Percentiles rank a stretch among this genome's conserved stretches.
Evolutionary conservation across 73 alveolate species (phyloP).

Genomic region (Symbiodinium pilosum): DNA sequence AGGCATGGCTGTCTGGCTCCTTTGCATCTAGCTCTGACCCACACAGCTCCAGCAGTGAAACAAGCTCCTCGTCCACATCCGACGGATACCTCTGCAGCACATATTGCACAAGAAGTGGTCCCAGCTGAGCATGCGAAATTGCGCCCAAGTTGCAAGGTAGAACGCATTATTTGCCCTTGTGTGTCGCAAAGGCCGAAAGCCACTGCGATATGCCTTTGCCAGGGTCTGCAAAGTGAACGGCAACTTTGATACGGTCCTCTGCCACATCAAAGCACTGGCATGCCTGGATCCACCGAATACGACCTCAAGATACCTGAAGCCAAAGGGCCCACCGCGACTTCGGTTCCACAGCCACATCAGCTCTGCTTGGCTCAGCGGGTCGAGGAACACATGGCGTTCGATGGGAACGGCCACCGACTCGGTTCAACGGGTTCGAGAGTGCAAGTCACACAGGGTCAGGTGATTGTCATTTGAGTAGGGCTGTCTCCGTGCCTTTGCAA

Average conservation of each 20-base stretch:
- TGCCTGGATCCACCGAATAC: neutral
- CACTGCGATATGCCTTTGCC: conserved; percentile 31
- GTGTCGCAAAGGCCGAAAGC: conserved; percentile 75
- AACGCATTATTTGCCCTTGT: neutral
- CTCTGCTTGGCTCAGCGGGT: neutral
- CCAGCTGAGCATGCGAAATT: neutral
- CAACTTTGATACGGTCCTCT: neutral
- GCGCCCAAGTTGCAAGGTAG: neutral
- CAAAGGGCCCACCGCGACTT: neutral
- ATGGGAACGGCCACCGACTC: neutral
- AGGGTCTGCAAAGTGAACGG: neutral
- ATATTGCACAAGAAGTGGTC: neutral
- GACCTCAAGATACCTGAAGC: no score
- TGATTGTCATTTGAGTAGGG: no score
- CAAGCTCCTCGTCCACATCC: neutral
- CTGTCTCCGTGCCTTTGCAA: no score
- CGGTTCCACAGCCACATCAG: neutral
- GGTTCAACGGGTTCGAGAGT: no score
- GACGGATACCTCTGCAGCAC: neutral
- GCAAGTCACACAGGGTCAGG: no score
- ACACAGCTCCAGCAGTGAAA: no score
- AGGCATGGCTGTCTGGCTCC: conserved; percentile 31
- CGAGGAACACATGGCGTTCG: neutral
- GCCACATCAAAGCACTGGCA: neutral
- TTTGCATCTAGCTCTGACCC: no score